Conservation (phyloP, 352 stramenopile species). For the Pythium phragmiticola region DNA sequence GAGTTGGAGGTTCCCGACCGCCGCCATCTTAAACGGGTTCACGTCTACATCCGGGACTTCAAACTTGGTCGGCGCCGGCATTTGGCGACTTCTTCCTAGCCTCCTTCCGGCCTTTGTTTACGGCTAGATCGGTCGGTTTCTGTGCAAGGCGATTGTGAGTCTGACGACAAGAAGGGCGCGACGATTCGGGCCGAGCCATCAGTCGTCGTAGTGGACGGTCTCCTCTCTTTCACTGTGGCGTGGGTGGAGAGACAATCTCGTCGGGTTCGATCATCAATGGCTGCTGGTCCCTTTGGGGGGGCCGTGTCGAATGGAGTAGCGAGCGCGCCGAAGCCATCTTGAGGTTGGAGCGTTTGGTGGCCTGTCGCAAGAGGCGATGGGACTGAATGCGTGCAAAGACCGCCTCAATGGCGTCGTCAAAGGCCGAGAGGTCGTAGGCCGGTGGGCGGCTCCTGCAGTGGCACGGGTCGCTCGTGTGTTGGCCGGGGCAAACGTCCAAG, state of each 20-base stretch:
- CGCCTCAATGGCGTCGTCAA: conserved; percentile 45
- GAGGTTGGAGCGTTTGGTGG: conserved; percentile 26
- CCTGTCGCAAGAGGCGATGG: conserved; percentile 27
- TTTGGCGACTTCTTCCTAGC: not conserved
- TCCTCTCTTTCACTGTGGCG: not conserved
- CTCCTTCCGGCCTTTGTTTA: not conserved
- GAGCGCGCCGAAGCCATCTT: conserved; percentile 35
- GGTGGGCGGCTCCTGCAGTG: conserved; percentile 27
- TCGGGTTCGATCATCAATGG: not conserved
- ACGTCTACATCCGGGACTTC: conserved; percentile 79
- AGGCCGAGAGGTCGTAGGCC: conserved; percentile 41
- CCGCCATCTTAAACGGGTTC: conserved; percentile 86
- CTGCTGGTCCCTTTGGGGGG: not conserved
- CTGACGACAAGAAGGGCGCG: not conserved
- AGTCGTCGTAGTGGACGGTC: not conserved
- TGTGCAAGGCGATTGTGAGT: not conserved
- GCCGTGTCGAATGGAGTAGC: not conserved
- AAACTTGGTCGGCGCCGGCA: conserved; percentile 45
- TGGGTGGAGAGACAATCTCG: not conserved
- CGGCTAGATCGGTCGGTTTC: too few species aligned
- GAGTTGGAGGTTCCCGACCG: conserved; percentile 71
- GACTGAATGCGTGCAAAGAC: conserved; percentile 40
- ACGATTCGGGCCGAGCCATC: conserved; percentile 18
- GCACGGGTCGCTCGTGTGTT: conserved; percentile 50
- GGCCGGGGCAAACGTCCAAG: conserved; percentile 53